phyloP scores from a whole-genome alignment of 2,329 filamentous ascomycete genomes.

The Cytospora chrysosperma region DNA sequence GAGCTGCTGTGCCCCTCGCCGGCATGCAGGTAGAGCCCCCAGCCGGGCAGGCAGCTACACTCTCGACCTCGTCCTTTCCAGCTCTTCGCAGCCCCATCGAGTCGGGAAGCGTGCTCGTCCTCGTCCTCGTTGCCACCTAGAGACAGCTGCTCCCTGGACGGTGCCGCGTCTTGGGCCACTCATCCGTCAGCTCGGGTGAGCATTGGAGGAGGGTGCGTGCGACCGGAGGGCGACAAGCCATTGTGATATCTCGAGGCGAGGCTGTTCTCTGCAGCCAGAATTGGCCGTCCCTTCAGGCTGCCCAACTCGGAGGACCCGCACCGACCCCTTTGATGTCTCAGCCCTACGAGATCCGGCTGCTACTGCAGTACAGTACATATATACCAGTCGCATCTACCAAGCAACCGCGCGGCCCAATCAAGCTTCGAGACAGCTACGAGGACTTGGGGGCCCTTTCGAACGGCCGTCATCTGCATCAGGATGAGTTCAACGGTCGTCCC shows the following conservation, averaged over 20 bases:
- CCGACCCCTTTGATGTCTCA: slow-evolving; percentile 8
- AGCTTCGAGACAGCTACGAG: background rate
- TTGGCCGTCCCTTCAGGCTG: background rate
- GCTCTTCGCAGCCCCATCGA: background rate
- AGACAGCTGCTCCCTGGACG: background rate
- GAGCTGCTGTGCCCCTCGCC: slow-evolving; percentile 5
- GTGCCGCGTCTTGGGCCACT: background rate
- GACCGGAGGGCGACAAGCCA: background rate
- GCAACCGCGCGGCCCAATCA: background rate
- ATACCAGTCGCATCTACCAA: background rate
- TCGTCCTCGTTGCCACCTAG: background rate
- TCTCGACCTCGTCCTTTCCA: background rate
- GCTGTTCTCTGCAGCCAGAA: background rate
- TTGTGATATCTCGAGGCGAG: background rate
- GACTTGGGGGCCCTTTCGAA: background rate
- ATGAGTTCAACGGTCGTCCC: background rate
- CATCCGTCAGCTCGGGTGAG: background rate
- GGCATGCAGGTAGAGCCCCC: background rate
- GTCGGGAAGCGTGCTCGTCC: background rate
- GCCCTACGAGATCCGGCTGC: slow-evolving; percentile 15
- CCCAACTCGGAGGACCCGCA: background rate
- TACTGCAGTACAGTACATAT: background rate
- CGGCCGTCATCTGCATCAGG: slow-evolving; percentile 10
- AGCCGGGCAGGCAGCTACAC: background rate
- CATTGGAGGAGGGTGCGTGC: background rate